A percentile compares a stretch with the other conserved stretches of the same genome.
These are phyloP conservation scores for Cubamyces lactineus DNA, from an alignment of 768 basidiomycete species.

Conservation along the genomic window DNA sequence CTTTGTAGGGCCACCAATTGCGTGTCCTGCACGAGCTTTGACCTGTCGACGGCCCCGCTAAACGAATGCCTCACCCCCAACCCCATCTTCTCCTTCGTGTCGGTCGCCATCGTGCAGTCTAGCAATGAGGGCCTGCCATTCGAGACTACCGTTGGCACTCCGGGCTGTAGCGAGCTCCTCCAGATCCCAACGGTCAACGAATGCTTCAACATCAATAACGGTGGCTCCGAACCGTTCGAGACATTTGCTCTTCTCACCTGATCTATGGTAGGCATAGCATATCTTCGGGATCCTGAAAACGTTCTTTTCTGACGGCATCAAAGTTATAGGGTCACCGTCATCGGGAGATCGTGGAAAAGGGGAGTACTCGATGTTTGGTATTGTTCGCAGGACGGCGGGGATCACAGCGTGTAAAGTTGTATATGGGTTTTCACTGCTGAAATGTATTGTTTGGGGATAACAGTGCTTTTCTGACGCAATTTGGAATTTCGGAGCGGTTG, in stretches of 20 bases:
- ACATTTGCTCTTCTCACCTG: constrained; percentile 1
- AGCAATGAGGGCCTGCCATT: constrained; percentile 15
- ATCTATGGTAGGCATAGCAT: neutral
- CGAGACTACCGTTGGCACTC: constrained; percentile 1
- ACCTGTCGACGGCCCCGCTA: neutral
- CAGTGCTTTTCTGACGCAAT: too few relatives aligned
- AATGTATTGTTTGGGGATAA: too few relatives aligned
- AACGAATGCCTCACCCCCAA: constrained; percentile 3
- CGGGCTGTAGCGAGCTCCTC: neutral
- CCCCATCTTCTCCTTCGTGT: constrained; percentile 3
- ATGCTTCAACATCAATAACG: constrained; percentile 16
- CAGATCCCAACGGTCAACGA: constrained; percentile 13
- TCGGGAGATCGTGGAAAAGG: too few relatives aligned
- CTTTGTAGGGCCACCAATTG: constrained; percentile 7
- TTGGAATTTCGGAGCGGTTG: too few relatives aligned
- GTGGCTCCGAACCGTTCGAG: neutral
- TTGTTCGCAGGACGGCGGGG: too few relatives aligned
- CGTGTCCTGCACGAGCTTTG: constrained; percentile 2
- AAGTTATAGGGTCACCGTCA: too few relatives aligned
- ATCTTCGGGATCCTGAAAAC: neutral
- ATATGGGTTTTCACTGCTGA: too few relatives aligned
- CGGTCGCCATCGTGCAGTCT: constrained; percentile 10
- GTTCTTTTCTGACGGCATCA: neutral
- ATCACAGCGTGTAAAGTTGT: too few relatives aligned
- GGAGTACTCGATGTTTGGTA: too few relatives aligned